phyloP scores from a whole-genome alignment of 2,329 filamentous ascomycete genomes.

The Neurospora sp. region DNA sequence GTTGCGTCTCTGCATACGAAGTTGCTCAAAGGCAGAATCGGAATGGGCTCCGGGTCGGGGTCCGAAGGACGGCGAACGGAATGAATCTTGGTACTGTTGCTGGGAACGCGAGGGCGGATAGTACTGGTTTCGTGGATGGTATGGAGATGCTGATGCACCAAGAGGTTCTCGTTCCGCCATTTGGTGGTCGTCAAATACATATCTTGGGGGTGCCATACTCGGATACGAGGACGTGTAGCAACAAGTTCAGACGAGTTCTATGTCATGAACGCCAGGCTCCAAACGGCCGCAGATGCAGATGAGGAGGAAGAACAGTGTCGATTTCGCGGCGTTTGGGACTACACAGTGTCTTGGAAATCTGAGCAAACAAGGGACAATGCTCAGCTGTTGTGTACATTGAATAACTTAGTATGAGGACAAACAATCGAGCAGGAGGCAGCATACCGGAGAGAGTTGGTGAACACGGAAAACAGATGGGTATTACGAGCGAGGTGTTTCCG shows the following conservation, averaged over 20 bases:
- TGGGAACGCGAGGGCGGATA: constrained; percentile 7
- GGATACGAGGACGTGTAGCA: not conserved
- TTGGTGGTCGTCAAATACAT: constrained; percentile 14
- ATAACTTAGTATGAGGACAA: not conserved
- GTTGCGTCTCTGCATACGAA: constrained; percentile 25
- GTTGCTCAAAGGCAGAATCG: constrained; percentile 26
- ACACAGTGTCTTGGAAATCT: not conserved
- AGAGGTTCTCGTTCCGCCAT: constrained; percentile 16
- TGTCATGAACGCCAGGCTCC: not conserved
- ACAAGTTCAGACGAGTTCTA: not conserved
- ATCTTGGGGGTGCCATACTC: constrained; percentile 13
- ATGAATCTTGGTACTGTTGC: constrained; percentile 12
- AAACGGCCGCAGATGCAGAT: not conserved
- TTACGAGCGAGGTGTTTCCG: not conserved
- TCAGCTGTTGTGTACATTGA: not conserved
- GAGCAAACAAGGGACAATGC: not conserved
- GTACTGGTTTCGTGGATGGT: constrained; percentile 6
- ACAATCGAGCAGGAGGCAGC: not conserved
- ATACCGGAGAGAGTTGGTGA: not conserved
- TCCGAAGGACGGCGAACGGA: constrained; percentile 10
- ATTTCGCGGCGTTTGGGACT: not conserved
- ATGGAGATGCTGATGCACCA: constrained; percentile 4
- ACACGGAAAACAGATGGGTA: not conserved
- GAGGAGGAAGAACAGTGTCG: not conserved
- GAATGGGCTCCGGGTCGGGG: constrained; percentile 23